phyloP scores from a whole-genome alignment of 78 protist species.

The Dictyostelium capitatum region DNA sequence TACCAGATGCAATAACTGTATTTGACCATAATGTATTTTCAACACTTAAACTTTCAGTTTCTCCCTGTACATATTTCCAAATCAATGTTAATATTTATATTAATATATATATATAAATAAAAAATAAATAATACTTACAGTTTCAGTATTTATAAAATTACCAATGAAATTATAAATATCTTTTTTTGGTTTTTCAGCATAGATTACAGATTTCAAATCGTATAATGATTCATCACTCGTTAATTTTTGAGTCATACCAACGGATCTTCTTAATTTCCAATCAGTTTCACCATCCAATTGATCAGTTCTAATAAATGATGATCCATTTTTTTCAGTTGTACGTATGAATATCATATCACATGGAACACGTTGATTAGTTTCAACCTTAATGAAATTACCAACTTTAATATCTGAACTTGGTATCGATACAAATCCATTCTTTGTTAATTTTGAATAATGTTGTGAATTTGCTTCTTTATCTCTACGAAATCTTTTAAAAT shows the following conservation, averaged over 20 bases:
- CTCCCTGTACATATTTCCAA: neutral
- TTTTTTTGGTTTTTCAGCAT: slow-evolving; percentile 89
- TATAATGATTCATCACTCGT: slow-evolving; percentile 66
- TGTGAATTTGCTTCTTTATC: slow-evolving; percentile 94
- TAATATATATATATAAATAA: neutral
- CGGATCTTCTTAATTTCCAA: slow-evolving; percentile 94
- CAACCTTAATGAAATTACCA: slow-evolving; percentile 90
- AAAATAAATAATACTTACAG: neutral
- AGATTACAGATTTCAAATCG: slow-evolving; percentile 55
- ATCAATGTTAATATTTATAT: too few species aligned
- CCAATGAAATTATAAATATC: slow-evolving; percentile 95
- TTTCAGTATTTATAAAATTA: slow-evolving; percentile 34
- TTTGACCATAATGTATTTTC: slow-evolving; percentile 99
- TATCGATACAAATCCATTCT: slow-evolving; percentile 77
- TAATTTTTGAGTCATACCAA: slow-evolving; percentile 80
- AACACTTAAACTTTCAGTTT: slow-evolving; percentile 91
- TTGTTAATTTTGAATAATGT: slow-evolving; percentile 80
- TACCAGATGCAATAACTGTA: slow-evolving; percentile 96
- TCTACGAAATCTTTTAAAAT: slow-evolving; percentile 89
- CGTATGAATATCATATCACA: slow-evolving; percentile 94
- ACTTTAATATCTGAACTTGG: slow-evolving; percentile 85
- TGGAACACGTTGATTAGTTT: slow-evolving; percentile 92
- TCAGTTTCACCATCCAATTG: slow-evolving; percentile 98
- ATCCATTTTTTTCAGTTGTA: slow-evolving; percentile 93
- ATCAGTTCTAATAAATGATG: slow-evolving; percentile 95